Evolutionary conservation across 768 basidiomycete genomes (phyloP).

Genomic region (Tephrocybe sp.): DNA sequence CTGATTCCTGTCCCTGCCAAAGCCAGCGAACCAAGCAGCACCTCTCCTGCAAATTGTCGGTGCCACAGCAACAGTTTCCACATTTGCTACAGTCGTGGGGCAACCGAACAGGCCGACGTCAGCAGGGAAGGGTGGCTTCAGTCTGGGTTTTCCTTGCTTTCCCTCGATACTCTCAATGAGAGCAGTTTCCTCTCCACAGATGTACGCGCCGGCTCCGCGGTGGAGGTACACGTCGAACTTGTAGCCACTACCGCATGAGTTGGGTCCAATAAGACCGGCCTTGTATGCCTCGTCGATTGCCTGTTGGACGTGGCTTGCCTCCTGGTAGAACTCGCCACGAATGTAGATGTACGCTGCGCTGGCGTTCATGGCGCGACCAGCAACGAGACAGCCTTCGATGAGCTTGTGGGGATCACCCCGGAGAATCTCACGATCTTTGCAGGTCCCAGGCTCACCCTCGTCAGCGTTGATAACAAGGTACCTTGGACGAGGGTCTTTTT

Average conservation of each 20-base stretch:
- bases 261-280: constrained; percentile 81
- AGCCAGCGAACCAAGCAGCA: constrained; percentile 84
- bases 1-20: constrained; percentile 89
- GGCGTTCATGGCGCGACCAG: constrained; percentile 96
- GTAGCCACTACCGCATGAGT: constrained; percentile 91
- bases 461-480: constrained; percentile 98
- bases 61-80: constrained; percentile 97
- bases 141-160: constrained; percentile 95
- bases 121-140: constrained; percentile 98
- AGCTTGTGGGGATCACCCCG: constrained; percentile 98
- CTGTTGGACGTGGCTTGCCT: constrained; percentile 90
- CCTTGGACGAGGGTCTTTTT: constrained; percentile 90
- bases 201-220: constrained; percentile 96
- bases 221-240: constrained; percentile 98
- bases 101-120: constrained; percentile 98
- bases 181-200: constrained; percentile 98
- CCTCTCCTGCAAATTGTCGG: constrained; percentile 95
- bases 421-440: constrained; percentile 98
- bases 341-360: constrained; percentile 99
- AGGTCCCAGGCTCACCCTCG: constrained; percentile 97
- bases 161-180: constrained; percentile 96
- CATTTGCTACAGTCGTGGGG: constrained; percentile 96
- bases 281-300: constrained; percentile 95
- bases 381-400: constrained; percentile 95
- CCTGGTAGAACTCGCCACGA: constrained; percentile 96